Evolutionary conservation across 2,329 filamentous ascomycete species (phyloP).

Genomic region (Amphichorda felina): DNA sequence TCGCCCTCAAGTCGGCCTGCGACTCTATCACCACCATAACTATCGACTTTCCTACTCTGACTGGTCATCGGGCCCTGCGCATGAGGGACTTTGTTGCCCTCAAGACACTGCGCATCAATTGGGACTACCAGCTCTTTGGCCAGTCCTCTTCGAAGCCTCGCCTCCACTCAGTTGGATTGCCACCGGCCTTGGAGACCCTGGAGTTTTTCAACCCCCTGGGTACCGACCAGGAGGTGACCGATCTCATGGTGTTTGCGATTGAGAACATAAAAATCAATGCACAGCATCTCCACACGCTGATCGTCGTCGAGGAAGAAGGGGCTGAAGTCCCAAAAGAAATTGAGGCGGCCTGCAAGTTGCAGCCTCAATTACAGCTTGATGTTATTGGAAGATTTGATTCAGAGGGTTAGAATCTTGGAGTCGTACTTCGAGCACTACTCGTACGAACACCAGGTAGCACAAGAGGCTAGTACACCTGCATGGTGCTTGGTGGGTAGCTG

Average conservation of each 20-base stretch:
- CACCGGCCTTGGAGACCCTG: constrained; percentile 29
- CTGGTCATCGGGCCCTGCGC: constrained; percentile 25
- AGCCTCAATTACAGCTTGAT: constrained; percentile 17
- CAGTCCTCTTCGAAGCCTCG: constrained; percentile 29
- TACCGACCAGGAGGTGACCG: constrained; percentile 32
- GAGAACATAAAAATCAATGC: constrained; percentile 24
- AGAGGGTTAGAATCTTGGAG: no score
- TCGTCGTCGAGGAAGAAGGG: constrained; percentile 21
- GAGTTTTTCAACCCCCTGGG: constrained; percentile 33
- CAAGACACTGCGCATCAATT: constrained; percentile 27
- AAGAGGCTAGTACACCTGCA: no score
- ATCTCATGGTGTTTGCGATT: constrained; percentile 28
- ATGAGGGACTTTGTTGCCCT: constrained; percentile 30
- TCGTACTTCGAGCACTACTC: no score
- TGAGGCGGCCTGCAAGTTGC: constrained; percentile 19
- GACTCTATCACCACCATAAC: constrained; percentile 31
- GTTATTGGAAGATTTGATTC: constrained; percentile 16
- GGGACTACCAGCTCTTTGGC: constrained; percentile 37
- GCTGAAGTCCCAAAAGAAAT: constrained; percentile 19
- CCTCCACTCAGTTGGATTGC: constrained; percentile 32
- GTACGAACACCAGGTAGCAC: no score
- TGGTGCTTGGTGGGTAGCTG: no score
- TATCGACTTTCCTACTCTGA: constrained; percentile 29
- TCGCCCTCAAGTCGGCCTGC: constrained; percentile 25
- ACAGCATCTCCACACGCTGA: constrained; percentile 22